Evolutionary conservation across 140 eudicot species (phyloP).

Genomic region (Flaveria floridana): DNA sequence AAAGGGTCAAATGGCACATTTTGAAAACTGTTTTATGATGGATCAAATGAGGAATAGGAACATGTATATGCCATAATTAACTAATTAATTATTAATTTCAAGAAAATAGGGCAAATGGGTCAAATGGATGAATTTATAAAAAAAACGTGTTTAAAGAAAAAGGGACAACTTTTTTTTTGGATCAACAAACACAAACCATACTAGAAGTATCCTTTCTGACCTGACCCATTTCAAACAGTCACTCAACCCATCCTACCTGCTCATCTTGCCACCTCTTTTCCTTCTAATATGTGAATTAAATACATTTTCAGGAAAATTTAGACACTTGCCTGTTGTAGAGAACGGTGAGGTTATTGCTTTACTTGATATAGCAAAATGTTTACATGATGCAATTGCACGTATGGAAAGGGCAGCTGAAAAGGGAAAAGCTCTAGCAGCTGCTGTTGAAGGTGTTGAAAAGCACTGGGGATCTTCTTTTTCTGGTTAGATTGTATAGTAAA

Average conservation of each 20-base stretch:
- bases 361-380: conserved; percentile 91
- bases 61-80: background rate
- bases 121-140: background rate
- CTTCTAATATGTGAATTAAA: background rate
- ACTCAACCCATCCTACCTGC: background rate
- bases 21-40: background rate
- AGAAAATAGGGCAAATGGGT: background rate
- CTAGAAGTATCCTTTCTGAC: background rate
- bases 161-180: background rate
- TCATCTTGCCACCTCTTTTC: background rate
- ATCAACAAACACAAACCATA: background rate
- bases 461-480: conserved; percentile 64
- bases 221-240: background rate
- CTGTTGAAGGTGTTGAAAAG: conserved; percentile 95
- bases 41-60: background rate
- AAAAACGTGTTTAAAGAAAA: background rate
- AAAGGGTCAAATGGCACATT: background rate
- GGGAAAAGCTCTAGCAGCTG: conserved; percentile 90
- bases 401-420: conserved; percentile 95
- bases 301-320: conserved; percentile 70
- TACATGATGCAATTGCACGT: conserved; percentile 90
- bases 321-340: conserved; percentile 96
- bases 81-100: no score
- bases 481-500: conserved; percentile 46
- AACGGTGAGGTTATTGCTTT: conserved; percentile 94